Base-by-base conservation (phyloP, 176 grass and related monocot species). In the Triticum timopheevii region DNA sequence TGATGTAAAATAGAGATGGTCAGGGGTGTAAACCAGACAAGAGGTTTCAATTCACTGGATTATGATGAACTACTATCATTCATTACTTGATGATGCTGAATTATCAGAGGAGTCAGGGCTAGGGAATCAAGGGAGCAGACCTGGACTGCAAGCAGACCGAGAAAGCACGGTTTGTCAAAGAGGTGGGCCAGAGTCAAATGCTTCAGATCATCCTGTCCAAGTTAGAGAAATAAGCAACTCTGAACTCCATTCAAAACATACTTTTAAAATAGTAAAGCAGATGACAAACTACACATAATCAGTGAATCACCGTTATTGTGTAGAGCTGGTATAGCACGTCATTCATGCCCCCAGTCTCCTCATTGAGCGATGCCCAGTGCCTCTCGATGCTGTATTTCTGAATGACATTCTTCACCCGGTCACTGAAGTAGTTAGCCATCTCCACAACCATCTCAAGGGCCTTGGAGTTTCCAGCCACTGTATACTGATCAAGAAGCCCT, bases 281-380 rank as follows among this genome's bases (percentile, higher is more conserved):
- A 54, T 3, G 17, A 27, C 15, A 69, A 59, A 35, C 61, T 83
- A 73, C n/a, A 67, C 13, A 88, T 67, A 90, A 64, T 2, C 8
- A 10, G 31, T 19, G 75, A 76, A 47, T 84, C 82, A 99, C 97
- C 74, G 92, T 99, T 76, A 99, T 75, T 2, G 76, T 89, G 77
- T 96, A 96, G 81, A 99, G 92, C 49, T 87, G 89, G 73, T 96
- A 99, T 30, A 99, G 90, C 79, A 99, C 90, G 88, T 99, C 97
- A 81, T 96, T 99, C 92, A 99, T 99, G 33, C 97, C 96, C 76
- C 97, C 97, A 83, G 92, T 91, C 90, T 99, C 97, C 90, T 96
- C 97, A 69, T 98, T 98, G 70, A 98, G 92, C 54, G 97, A 96
- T 0, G 16, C 74, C 85, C 94, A 99, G 44, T 99, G 97, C 82